Evolutionary conservation across 169 alveolate species (phyloP), one percentile per base, ranked within the genome.

Genomic region (Babesia ovis): DNA sequence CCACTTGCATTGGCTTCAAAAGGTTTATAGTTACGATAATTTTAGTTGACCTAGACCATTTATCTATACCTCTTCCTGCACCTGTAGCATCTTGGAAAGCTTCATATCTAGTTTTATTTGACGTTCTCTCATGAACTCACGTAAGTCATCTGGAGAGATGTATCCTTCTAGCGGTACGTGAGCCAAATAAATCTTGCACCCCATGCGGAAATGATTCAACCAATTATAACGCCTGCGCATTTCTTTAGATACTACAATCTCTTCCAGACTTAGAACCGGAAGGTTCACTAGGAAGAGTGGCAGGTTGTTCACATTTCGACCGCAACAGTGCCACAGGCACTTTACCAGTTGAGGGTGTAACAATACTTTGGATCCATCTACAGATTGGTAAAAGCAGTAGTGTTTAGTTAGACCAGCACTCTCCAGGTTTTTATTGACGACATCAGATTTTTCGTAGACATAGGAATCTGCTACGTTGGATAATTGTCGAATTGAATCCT

Each of bases 261-360:
- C 74, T 34, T 64, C 74, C 23, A 64, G 61, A 27, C 51, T 56
- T 34, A 64, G 55, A 27, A 64, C 61, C 22, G 74, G 74, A 3
- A 64, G 61, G 48, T 64, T 64, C 50, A 48, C 45, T 3, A 64
- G 74, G 51, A 64, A 64, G 35, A 64, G 50, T 27, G 74, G 74
- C 4, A 64, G 14, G 5, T 56, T 50, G 59, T 50, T 35, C n/a
- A 64, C 61, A 12, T 56, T 45, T 22, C 42, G 43, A 8, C 61
- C 74, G 51, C 74, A 64, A 39, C 74, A 64, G 23, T 46, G 46
- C 74, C 74, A 64, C 62, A 64, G 59, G 51, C 74, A 64, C 74
- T 64, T 64, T 20, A 64, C 32, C 22, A 64, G 74, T 25, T 45
- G 42, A 1, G 74, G 74, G 51, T 64, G 74, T 31, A 64, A 25